phyloP scores from a whole-genome alignment of 495 filamentous ascomycete genomes.

The Durotheca rogersii region DNA sequence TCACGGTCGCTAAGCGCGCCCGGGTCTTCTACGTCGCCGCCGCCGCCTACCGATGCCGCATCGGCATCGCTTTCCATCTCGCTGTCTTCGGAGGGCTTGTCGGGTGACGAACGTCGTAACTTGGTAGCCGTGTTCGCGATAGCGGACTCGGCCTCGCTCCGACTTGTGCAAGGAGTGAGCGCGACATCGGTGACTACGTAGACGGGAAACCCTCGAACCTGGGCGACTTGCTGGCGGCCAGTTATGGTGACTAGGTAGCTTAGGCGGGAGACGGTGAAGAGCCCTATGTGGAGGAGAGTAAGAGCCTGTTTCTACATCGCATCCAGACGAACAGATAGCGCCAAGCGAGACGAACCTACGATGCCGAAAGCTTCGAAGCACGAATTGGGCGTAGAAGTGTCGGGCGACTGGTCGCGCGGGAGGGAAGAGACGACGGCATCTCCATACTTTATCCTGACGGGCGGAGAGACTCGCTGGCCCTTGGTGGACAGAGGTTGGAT shows the following conservation, averaged over 20 bases:
- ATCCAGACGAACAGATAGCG: background rate
- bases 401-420: conserved; percentile 38
- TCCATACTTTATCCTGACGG: conserved; percentile 73
- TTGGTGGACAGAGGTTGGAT: conserved; percentile 66
- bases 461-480: conserved; percentile 47
- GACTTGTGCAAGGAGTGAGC: conserved; percentile 79
- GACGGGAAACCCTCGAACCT: conserved; percentile 75
- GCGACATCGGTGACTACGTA: conserved; percentile 85
- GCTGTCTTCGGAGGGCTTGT: conserved; percentile 37
- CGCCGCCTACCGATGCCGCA: conserved; percentile 23
- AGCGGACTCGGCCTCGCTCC: conserved; percentile 67
- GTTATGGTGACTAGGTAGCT: conserved; percentile 85
- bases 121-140: conserved; percentile 63
- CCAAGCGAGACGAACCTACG: conserved; percentile 61
- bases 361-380: conserved; percentile 80
- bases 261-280: conserved; percentile 67
- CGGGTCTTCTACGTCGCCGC: conserved; percentile 37
- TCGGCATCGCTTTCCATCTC: conserved; percentile 45
- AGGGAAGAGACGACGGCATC: conserved; percentile 53
- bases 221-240: conserved; percentile 81
- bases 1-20: conserved; percentile 34
- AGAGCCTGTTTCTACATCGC: conserved; percentile 5
- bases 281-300: conserved; percentile 49
- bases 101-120: conserved; percentile 34
- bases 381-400: conserved; percentile 37